Percentiles rank a stretch among this genome's conserved stretches.
phyloP scores from a whole-genome alignment of 306 rosid species.

The Senna siamea region DNA sequence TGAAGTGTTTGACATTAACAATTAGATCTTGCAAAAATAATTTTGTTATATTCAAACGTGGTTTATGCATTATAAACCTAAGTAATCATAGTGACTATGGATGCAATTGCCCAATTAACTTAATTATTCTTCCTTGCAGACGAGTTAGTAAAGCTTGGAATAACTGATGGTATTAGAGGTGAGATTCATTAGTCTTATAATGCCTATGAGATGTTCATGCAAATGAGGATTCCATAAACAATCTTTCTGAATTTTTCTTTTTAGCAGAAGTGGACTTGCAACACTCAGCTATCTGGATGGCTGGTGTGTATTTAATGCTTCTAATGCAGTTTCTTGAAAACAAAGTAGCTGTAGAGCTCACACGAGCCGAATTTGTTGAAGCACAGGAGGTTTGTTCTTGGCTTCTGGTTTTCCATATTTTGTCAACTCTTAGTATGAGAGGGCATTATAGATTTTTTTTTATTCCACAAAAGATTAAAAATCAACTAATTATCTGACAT shows the following conservation, averaged over 20 bases:
- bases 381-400: conserved; percentile 82
- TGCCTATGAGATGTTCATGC: conserved; percentile 36
- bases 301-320: conserved; percentile 93
- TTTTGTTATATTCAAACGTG: conserved; percentile 29
- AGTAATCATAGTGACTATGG: neutral
- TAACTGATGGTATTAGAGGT: conserved; percentile 87
- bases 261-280: conserved; percentile 88
- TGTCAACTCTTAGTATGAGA: conserved; percentile 20
- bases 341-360: conserved; percentile 93
- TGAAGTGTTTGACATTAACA: neutral
- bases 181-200: conserved; percentile 46
- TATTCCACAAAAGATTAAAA: conserved; percentile 19
- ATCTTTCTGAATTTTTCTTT: conserved; percentile 44
- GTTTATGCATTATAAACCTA: neutral
- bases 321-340: conserved; percentile 96
- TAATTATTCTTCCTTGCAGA: conserved; percentile 56
- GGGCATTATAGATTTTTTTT: conserved; percentile 28
- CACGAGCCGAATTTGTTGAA: conserved; percentile 87
- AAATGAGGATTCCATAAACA: conserved; percentile 30
- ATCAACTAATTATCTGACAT: conserved; percentile 22
- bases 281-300: conserved; percentile 97
- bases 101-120: conserved; percentile 26
- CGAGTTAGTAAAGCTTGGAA: conserved; percentile 91
- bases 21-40: conserved; percentile 11
- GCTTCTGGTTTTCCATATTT: conserved; percentile 30